A percentile compares a stretch with the other conserved stretches of the same genome.
phyloP scores from a whole-genome alignment of 73 alveolate species.

The Paramecium biaurelia region DNA sequence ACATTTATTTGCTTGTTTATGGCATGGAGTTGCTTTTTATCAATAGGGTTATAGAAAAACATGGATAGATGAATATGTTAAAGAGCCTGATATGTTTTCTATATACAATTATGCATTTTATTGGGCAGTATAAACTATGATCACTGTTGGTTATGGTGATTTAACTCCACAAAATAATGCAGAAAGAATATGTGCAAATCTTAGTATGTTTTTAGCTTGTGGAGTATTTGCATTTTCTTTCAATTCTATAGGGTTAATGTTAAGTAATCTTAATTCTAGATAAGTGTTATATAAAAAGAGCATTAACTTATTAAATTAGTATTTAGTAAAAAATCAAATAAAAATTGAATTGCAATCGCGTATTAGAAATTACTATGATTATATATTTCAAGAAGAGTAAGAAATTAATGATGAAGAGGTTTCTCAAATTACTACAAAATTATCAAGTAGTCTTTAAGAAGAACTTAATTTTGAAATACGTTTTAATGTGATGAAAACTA shows the following conservation, averaged over 20 bases:
- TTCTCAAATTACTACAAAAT: background rate
- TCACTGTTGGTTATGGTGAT: slow-evolving; percentile 91
- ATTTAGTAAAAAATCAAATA: slow-evolving; percentile 62
- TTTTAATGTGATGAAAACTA: background rate
- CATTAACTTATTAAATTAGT: slow-evolving; percentile 64
- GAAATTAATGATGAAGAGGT: slow-evolving; percentile 56
- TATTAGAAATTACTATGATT: slow-evolving; percentile 75
- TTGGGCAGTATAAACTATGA: slow-evolving; percentile 85
- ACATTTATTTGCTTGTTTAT: slow-evolving; percentile 78
- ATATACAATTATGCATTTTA: slow-evolving; percentile 66
- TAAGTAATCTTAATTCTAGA: slow-evolving; percentile 68
- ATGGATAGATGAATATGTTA: slow-evolving; percentile 66
- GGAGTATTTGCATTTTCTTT: slow-evolving; percentile 85
- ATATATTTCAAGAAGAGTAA: slow-evolving; percentile 66
- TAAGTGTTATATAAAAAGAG: slow-evolving; percentile 67
- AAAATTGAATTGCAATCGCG: slow-evolving; percentile 69
- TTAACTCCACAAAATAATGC: slow-evolving; percentile 71
- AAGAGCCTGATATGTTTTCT: background rate
- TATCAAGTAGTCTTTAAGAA: background rate
- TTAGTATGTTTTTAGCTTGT: slow-evolving; percentile 81
- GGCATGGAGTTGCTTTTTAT: slow-evolving; percentile 63
- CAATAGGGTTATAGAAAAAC: slow-evolving; percentile 51
- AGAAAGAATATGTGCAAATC: slow-evolving; percentile 73
- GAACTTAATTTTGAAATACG: slow-evolving; percentile 49
- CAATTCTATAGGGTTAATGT: slow-evolving; percentile 76